A percentile compares a stretch with the other conserved stretches of the same genome.
These are phyloP conservation scores for Tylopilus orsonianus DNA, from an alignment of 1,284 basidiomycete genomes.

Conservation along the genomic window DNA sequence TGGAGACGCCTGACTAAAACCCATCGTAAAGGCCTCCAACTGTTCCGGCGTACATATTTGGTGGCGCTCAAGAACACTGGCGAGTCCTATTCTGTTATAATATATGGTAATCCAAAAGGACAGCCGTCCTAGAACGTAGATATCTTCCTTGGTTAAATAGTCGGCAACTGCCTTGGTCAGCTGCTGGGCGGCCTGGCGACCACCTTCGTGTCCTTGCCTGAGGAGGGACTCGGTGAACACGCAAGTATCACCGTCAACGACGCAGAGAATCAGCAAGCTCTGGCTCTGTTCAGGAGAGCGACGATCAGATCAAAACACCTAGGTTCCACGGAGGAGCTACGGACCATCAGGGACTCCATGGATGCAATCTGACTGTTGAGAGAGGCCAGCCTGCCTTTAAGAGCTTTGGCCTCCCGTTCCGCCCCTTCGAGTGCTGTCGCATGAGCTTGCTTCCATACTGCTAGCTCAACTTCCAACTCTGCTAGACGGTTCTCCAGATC, in stretches of 20 bases:
- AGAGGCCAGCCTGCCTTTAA: constrained; percentile 61
- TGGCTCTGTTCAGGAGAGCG: constrained; percentile 43
- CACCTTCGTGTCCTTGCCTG: constrained; percentile 64
- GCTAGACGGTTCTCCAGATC: constrained; percentile 60
- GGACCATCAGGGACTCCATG: constrained; percentile 55
- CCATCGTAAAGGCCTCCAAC: constrained; percentile 64
- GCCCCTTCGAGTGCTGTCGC: constrained; percentile 54
- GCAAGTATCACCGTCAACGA: constrained; percentile 71
- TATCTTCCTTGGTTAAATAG: constrained; percentile 57
- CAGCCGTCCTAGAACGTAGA: constrained; percentile 55
- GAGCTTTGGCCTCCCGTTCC: constrained; percentile 57
- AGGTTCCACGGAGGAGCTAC: constrained; percentile 15
- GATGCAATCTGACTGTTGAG: constrained; percentile 60
- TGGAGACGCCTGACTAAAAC: constrained; percentile 70
- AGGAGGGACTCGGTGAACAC: constrained; percentile 62
- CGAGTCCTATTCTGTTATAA: constrained; percentile 58
- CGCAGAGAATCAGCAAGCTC: constrained; percentile 65
- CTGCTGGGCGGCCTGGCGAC: constrained; percentile 61
- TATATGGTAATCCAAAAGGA: constrained; percentile 74
- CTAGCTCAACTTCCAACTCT: constrained; percentile 67
- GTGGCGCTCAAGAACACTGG: constrained; percentile 48
- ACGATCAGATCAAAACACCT: constrained; percentile 10
- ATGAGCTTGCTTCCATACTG: constrained; percentile 70
- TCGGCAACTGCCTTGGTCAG: constrained; percentile 65
- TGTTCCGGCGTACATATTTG: constrained; percentile 61